Evolutionary conservation across 1,139 yeast species (phyloP).

Genomic region (Meyerozyma elateridarum): DNA sequence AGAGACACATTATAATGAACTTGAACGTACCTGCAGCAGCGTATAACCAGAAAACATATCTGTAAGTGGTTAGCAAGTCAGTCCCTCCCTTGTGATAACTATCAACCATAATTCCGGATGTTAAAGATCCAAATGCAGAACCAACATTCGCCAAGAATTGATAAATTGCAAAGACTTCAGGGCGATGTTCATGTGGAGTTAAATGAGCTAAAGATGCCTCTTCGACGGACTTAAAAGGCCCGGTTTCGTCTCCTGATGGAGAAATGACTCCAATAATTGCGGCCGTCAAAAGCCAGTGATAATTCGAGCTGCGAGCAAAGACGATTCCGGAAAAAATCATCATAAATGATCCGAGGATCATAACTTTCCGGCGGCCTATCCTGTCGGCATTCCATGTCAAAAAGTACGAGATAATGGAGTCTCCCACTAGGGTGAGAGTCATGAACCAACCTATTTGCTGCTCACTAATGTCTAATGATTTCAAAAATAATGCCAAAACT

Average conservation of each 20-base stretch:
- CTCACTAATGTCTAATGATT: constrained; percentile 52
- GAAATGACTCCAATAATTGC: constrained; percentile 63
- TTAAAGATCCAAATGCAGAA: constrained; percentile 67
- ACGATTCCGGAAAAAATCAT: constrained; percentile 68
- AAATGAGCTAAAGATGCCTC: constrained; percentile 83
- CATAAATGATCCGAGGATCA: constrained; percentile 60
- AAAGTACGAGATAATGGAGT: constrained; percentile 64
- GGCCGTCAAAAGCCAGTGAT: constrained; percentile 54
- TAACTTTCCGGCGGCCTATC: constrained; percentile 67
- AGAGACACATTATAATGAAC: constrained; percentile 45
- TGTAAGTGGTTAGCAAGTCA: constrained; percentile 43
- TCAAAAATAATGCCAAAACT: constrained; percentile 67
- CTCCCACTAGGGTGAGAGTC: constrained; percentile 80
- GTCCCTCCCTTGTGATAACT: constrained; percentile 29
- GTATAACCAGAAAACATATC: constrained; percentile 56
- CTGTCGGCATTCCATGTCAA: constrained; percentile 76
- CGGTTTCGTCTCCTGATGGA: constrained; percentile 90
- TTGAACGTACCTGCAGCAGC: constrained; percentile 53
- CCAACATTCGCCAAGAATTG: constrained; percentile 69
- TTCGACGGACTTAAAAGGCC: constrained; percentile 87
- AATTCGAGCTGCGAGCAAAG: constrained; percentile 52
- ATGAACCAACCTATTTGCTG: constrained; percentile 69
- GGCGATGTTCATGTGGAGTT: constrained; percentile 59
- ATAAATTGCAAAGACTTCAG: constrained; percentile 72
- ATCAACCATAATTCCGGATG: constrained; percentile 58